Evolutionary conservation across 2,329 filamentous ascomycete genomes (phyloP), one percentile per base, ranked within the genome.

Genomic region (Diplodia mutila): DNA sequence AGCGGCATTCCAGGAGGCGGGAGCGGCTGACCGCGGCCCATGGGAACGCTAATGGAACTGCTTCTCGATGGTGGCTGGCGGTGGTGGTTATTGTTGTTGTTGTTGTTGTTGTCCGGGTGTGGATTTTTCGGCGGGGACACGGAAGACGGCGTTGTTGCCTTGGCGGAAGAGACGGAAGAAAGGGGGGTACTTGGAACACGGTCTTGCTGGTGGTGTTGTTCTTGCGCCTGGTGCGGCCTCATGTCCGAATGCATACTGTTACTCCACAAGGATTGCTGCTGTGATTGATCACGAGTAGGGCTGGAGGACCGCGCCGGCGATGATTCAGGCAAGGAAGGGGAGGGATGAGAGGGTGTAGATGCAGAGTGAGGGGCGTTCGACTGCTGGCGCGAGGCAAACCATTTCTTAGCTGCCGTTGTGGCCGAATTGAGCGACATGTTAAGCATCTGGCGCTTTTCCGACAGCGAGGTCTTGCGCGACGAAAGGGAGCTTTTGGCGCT

Each of bases 1-100:
- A 97, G 83, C 3, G 93, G 93, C 53, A 86, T 89, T 2, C 93
- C 93, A 2, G 91, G 91, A 9, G 93, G 92, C 55, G 92, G 93
- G 21, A 97, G 82, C 1, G 93, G 93, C 72, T 91, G 90, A 0
- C 93, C 93, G 48, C 93, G 86, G 1, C 93, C 93, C 82, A 96
- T 93, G 1, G 93, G 93, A 66, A 61, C 25, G 61, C 61, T 54
- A 63, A 54, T 16, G 52, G 52, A 55, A 25, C 46, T n/a, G 14
- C 49, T 59, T 53, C 51, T 48, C 25, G 37, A 9, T 18, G 52
- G 39, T 18, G 8, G 57, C 39, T 37, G 27, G 37, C 23, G 54
- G 51, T 2, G 63, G 8, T 34, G 9, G 32, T 34, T 34, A 37
- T 8, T 21, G 9, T 21, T 51, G 4, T 2, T 67, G 8, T 34